Base-by-base conservation (phyloP, 1,139 yeast species). In the Yarrowia galli region DNA sequence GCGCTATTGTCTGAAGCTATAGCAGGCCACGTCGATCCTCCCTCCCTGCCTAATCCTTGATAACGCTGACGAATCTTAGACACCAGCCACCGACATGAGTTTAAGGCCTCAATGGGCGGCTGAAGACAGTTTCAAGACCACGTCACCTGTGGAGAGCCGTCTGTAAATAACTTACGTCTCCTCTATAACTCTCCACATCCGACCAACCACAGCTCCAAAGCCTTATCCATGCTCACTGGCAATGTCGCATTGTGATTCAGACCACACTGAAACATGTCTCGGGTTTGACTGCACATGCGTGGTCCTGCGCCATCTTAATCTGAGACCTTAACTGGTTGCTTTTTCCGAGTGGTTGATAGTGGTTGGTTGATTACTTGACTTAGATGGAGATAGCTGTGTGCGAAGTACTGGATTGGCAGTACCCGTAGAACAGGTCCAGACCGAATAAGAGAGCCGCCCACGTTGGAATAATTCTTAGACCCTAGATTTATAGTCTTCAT, bases 281-380 rank as follows among this genome's bases (percentile, higher is more conserved):
- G 58, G 58, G 42, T 22, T 51, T n/a, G 20, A 9, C n/a, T 35
- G 42, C 38, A 20, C 18, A 51, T 51, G 42, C 58, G 36, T 49
- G 56, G 40, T 18, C 56, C 56, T 49, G 56, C 56, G 56, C 56
- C 56, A 49, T 23, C 40, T 49, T 42, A 32, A 49, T 49, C 56
- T 49, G n/a, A 25, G 53, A 48, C 32, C 22, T 28, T 25, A 48
- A 25, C 12, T 36, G 40, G 32, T 36, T 15, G 40, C 40, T 16
- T 15, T 12, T 35, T 35, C n/a, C n/a, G n/a, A n/a, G n/a, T n/a
- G n/a, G n/a, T n/a, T n/a, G n/a, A n/a, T n/a, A n/a, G n/a, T n/a
- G n/a, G n/a, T n/a, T n/a, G n/a, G n/a, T n/a, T n/a, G n/a, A n/a
- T n/a, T n/a, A n/a, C n/a, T n/a, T n/a, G n/a, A n/a, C n/a, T n/a